These are phyloP conservation scores for Vigna unguiculata DNA, from an alignment of 306 rosid species.

Conservation along the genomic window DNA sequence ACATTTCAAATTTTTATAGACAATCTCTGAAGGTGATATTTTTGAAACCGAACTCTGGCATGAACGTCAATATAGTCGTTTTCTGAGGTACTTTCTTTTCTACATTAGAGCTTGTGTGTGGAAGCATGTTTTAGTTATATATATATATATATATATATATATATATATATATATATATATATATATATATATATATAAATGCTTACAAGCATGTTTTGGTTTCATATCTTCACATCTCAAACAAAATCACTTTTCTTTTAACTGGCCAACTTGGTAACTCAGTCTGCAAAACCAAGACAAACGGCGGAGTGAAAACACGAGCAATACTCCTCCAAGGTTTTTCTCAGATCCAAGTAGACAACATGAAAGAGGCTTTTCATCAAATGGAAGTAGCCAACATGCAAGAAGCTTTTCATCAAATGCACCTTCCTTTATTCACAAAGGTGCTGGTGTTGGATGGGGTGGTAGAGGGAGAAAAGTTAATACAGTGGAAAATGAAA, in stretches of 20 bases:
- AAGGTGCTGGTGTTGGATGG: conserved; percentile 51
- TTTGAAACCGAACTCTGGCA: conserved; percentile 57
- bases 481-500: background rate
- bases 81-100: conserved; percentile 36
- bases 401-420: conserved; percentile 20
- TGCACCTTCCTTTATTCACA: background rate
- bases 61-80: conserved; percentile 22
- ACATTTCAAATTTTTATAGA: conserved; percentile 42
- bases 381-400: background rate
- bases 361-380: background rate
- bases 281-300: conserved; percentile 28
- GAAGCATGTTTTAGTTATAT: background rate
- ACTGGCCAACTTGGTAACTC: background rate
- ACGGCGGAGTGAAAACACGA: conserved; percentile 19
- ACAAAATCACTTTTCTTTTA: background rate
- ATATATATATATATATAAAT: no score
- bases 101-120: background rate
- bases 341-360: background rate
- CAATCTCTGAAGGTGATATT: conserved; percentile 44
- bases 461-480: conserved; percentile 48
- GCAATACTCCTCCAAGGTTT: background rate
- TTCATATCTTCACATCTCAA: background rate
- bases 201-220: background rate
- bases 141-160: no score
- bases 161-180: no score